phyloP scores from a whole-genome alignment of 176 grass and related monocot genomes.

The Pontederia crassipes region DNA sequence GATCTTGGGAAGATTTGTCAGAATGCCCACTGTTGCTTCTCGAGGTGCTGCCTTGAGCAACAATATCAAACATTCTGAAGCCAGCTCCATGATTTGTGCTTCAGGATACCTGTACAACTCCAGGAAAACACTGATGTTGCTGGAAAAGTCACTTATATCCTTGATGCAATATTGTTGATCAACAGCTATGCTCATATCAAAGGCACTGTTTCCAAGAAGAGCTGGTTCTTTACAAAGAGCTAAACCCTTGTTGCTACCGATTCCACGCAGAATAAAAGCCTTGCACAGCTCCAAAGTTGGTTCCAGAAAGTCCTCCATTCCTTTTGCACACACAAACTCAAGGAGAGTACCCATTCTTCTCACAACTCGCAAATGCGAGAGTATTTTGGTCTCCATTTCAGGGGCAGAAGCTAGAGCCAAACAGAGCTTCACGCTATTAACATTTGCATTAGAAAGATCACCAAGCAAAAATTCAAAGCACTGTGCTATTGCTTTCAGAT shows the following conservation, averaged over 20 bases:
- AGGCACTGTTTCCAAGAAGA: slow-evolving; percentile 59
- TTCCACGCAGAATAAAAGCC: slow-evolving; percentile 70
- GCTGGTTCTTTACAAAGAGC: slow-evolving; percentile 71
- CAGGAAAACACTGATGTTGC: slow-evolving; percentile 72
- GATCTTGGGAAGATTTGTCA: slow-evolving; percentile 73
- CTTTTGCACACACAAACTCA: slow-evolving; percentile 83
- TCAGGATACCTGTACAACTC: slow-evolving; percentile 49
- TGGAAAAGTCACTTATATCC: slow-evolving; percentile 81
- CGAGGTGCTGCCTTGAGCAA: slow-evolving; percentile 68
- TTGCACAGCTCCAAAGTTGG: slow-evolving; percentile 79
- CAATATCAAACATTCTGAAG: slow-evolving; percentile 69
- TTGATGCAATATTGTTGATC: slow-evolving; percentile 71
- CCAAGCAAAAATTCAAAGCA: slow-evolving; percentile 88
- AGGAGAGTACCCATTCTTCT: slow-evolving; percentile 90
- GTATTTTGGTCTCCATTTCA: slow-evolving; percentile 74
- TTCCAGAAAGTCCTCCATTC: slow-evolving; percentile 96
- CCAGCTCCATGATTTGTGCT: slow-evolving; percentile 63
- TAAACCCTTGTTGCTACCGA: slow-evolving; percentile 57
- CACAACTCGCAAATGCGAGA: slow-evolving; percentile 80
- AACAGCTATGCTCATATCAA: slow-evolving; percentile 86
- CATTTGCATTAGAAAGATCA: slow-evolving; percentile 92
- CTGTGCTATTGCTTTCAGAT: slow-evolving; percentile 67
- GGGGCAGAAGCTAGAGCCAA: slow-evolving; percentile 73
- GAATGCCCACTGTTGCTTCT: slow-evolving; percentile 66
- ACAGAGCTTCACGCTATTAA: slow-evolving; percentile 93